Percentiles rank a stretch among this genome's conserved stretches.
Evolutionary conservation across 495 filamentous ascomycete genomes (phyloP).

Genomic region (Bathelium albidoporum): DNA sequence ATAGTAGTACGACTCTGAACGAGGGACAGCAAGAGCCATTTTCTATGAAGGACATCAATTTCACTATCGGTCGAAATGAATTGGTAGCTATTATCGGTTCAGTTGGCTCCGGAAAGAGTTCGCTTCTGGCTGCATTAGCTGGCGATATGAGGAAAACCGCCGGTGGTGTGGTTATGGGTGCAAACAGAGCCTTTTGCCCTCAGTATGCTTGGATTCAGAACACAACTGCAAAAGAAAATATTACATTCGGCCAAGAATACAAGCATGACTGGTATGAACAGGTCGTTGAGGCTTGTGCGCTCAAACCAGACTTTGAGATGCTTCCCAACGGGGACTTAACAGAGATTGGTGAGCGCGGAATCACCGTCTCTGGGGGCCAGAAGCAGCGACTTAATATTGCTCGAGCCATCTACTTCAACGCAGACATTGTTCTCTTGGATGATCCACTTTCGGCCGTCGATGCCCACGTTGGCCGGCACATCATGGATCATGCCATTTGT

Average conservation of each 20-base stretch:
- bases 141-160: slow-evolving; percentile 84
- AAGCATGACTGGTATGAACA: slow-evolving; percentile 53
- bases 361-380: slow-evolving; percentile 74
- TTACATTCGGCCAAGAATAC: slow-evolving; percentile 77
- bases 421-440: slow-evolving; percentile 42
- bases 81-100: slow-evolving; percentile 83
- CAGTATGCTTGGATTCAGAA: slow-evolving; percentile 99
- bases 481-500: slow-evolving; percentile 91
- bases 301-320: slow-evolving; percentile 66
- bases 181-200: slow-evolving; percentile 76
- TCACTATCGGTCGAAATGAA: slow-evolving; percentile 70
- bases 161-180: slow-evolving; percentile 64
- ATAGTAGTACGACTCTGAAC: slow-evolving; percentile 41
- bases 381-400: slow-evolving; percentile 65
- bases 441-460: slow-evolving; percentile 46
- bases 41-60: slow-evolving; percentile 60
- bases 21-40: slow-evolving; percentile 60
- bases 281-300: slow-evolving; percentile 54
- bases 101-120: slow-evolving; percentile 88
- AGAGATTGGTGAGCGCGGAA: slow-evolving; percentile 70
- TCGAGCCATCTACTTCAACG: slow-evolving; percentile 44
- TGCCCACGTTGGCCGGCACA: slow-evolving; percentile 63
- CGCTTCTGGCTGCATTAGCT: slow-evolving; percentile 77
- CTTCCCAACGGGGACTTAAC: slow-evolving; percentile 62
- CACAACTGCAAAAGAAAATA: slow-evolving; percentile 73